Evolutionary conservation across 192 early-diverging fungal species (phyloP).

Genomic region (Coemansia aciculifera): DNA sequence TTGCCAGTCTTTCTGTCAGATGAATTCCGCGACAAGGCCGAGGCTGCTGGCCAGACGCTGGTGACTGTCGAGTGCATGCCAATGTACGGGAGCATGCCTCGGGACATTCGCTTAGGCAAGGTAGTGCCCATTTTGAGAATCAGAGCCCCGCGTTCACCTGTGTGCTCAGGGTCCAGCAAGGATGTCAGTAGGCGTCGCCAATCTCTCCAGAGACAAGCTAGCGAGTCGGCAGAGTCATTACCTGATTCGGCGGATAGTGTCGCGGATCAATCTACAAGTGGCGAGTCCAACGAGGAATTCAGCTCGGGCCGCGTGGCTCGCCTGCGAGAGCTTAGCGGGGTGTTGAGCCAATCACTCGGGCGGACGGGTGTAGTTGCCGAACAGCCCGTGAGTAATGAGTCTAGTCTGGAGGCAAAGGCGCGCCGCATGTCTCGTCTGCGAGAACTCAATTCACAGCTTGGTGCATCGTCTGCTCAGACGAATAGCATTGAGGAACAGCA

Average conservation of each 20-base stretch:
- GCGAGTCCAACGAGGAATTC: not conserved
- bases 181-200: not conserved
- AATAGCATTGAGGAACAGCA: not conserved
- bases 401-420: not conserved
- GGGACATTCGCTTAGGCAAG: not conserved
- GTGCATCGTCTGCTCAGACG: not conserved
- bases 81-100: conserved; percentile 4
- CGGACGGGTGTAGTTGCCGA: not conserved
- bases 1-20: conserved; percentile 17
- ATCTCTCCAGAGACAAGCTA: not conserved
- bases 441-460: not conserved
- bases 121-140: not conserved
- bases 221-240: not conserved
- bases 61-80: not conserved
- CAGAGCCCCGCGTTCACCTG: not conserved
- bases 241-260: not conserved
- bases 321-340: not conserved
- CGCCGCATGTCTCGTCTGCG: not conserved
- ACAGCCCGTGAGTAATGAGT: not conserved
- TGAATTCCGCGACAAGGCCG: conserved; percentile 3
- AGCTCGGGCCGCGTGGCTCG: not conserved
- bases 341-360: not conserved
- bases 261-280: not conserved
- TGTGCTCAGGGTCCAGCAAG: not conserved
- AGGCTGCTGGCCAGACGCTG: conserved; percentile 10